phyloP scores from a whole-genome alignment of 75 land plant species.

The Picea glauca region DNA sequence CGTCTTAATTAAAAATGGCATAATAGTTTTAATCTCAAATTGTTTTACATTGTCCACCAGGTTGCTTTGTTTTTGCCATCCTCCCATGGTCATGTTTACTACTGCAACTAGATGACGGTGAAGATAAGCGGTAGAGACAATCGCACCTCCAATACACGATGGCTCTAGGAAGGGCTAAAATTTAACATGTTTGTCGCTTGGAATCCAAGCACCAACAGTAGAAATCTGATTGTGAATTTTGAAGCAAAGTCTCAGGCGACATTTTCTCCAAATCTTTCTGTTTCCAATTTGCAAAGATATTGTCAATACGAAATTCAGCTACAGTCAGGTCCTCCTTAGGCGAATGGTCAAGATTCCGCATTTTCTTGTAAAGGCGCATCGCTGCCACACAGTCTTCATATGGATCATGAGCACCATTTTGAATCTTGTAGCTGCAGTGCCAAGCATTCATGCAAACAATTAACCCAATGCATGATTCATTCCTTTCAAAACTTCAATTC shows the following conservation, averaged over 20 bases:
- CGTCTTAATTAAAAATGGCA: no score
- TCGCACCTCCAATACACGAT: no score
- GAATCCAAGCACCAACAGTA: constrained; percentile 89
- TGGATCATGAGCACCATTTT: not conserved
- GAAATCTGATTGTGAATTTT: constrained; percentile 59
- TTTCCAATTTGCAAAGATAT: constrained; percentile 7
- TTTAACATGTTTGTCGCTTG: not conserved
- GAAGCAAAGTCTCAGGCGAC: constrained; percentile 50
- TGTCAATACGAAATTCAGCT: constrained; percentile 26
- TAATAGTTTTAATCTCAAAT: no score
- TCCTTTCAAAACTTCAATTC: not conserved
- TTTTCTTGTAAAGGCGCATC: constrained; percentile 81
- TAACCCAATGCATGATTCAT: not conserved
- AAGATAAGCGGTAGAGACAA: no score
- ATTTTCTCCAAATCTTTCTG: constrained; percentile 18
- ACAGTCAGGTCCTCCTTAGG: constrained; percentile 11
- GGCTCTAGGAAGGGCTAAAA: no score
- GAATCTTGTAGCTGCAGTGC: not conserved
- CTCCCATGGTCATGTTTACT: no score
- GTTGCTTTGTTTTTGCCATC: no score
- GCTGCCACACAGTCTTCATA: constrained; percentile 84
- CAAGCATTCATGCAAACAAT: not conserved
- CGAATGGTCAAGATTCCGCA: constrained; percentile 53
- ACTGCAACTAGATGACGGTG: no score
- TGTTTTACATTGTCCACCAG: no score